phyloP scores from a whole-genome alignment of 2,329 filamentous ascomycete genomes.

The Diaporthe vexans region DNA sequence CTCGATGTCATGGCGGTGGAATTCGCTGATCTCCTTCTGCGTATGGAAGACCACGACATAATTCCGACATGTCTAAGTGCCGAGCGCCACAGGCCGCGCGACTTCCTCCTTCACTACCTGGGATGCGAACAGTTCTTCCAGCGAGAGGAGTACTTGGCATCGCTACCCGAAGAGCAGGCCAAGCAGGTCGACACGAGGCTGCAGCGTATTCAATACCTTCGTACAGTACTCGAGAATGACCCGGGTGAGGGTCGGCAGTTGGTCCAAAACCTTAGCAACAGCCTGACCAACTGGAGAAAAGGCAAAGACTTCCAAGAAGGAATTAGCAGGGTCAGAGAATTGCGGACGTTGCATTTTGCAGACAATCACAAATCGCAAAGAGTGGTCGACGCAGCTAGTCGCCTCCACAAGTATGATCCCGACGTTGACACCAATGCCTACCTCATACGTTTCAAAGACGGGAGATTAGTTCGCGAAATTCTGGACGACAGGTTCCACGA shows the following conservation, averaged over 20 bases:
- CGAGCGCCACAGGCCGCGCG: slow-evolving; percentile 39
- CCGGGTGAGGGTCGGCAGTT: slow-evolving; percentile 29
- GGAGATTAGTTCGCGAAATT: slow-evolving; percentile 27
- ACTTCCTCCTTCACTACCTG: slow-evolving; percentile 40
- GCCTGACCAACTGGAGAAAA: slow-evolving; percentile 32
- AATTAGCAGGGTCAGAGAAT: slow-evolving; percentile 27
- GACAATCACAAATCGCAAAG: slow-evolving; percentile 29
- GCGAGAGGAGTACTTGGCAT: slow-evolving; percentile 36
- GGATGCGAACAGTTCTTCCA: slow-evolving; percentile 42
- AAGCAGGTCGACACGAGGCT: slow-evolving; percentile 36
- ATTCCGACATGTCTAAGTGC: slow-evolving; percentile 40
- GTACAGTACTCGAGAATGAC: slow-evolving; percentile 32
- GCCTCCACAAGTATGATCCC: slow-evolving; percentile 30
- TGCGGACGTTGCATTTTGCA: slow-evolving; percentile 39
- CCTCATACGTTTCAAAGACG: slow-evolving; percentile 38
- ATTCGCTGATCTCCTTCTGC: slow-evolving; percentile 26
- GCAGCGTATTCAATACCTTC: slow-evolving; percentile 31
- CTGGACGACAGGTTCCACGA: slow-evolving; percentile 35
- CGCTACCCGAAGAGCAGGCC: slow-evolving; percentile 25
- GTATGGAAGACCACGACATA: slow-evolving; percentile 42
- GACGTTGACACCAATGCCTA: slow-evolving; percentile 41
- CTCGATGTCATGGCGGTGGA: slow-evolving; percentile 38
- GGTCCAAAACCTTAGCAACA: slow-evolving; percentile 31
- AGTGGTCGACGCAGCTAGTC: slow-evolving; percentile 12
- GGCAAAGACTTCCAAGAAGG: slow-evolving; percentile 39